Percentiles rank a stretch among this genome's conserved stretches.
These are phyloP conservation scores for Macroventuria anomochaeta DNA, from an alignment of 2,329 filamentous ascomycete species.

Conservation along the genomic window DNA sequence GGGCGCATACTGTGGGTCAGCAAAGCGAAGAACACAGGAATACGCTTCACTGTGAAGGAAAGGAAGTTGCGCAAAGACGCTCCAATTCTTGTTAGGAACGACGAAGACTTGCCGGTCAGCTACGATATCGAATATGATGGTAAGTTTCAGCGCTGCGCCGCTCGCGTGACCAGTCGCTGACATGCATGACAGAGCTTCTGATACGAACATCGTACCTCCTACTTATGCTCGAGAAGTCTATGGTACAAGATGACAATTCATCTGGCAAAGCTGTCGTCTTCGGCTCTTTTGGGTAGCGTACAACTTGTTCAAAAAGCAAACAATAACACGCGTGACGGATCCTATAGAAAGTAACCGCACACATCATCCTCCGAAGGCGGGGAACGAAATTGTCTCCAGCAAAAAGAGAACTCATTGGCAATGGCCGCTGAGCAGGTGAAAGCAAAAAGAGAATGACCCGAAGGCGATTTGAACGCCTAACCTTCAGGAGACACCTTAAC, in stretches of 20 bases:
- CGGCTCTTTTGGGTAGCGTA: constrained; percentile 53
- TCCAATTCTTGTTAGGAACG: constrained; percentile 62
- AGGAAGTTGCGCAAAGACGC: constrained; percentile 54
- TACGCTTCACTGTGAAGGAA: constrained; percentile 70
- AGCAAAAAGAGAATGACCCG: constrained; percentile 31
- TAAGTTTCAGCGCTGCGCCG: constrained; percentile 47
- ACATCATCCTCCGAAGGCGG: not conserved
- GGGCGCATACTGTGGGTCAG: constrained; percentile 71
- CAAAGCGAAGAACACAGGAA: constrained; percentile 66
- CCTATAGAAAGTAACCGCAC: too few relatives aligned
- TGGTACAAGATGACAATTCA: constrained; percentile 64
- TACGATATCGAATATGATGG: constrained; percentile 77
- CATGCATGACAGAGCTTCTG: constrained; percentile 32
- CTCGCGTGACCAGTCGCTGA: not conserved
- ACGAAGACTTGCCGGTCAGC: constrained; percentile 70
- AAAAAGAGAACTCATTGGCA: constrained; percentile 5
- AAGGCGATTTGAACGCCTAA: constrained; percentile 38
- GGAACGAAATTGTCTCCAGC: not conserved
- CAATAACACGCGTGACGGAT: not conserved
- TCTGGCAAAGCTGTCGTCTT: constrained; percentile 73
- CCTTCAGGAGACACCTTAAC: constrained; percentile 37
- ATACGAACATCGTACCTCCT: constrained; percentile 43
- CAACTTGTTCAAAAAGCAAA: constrained; percentile 6
- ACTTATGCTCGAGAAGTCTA: constrained; percentile 67
- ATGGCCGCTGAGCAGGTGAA: not conserved